A percentile compares a stretch with the other conserved stretches of the same genome.
These are phyloP conservation scores for Phanerochaete carnosa DNA, from an alignment of 768 basidiomycete genomes.

Conservation along the genomic window DNA sequence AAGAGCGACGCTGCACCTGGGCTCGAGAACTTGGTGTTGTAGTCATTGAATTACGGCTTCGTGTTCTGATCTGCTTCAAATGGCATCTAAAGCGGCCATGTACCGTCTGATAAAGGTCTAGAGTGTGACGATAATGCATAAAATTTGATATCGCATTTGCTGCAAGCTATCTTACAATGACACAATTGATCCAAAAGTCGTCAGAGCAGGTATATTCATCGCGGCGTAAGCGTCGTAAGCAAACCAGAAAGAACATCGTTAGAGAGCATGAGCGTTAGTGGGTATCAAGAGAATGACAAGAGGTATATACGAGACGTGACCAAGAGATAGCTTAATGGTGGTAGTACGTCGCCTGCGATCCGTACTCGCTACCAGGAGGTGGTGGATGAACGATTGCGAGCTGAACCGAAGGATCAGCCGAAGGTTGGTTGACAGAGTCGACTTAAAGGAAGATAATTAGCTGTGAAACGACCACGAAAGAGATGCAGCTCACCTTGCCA, in stretches of 20 bases:
- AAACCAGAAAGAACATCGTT: background rate
- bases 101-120: too few species aligned
- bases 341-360: background rate
- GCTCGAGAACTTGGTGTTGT: conserved; percentile 32
- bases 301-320: background rate
- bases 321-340: background rate
- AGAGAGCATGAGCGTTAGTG: background rate
- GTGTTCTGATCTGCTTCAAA: conserved; percentile 51
- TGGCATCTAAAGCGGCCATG: too few species aligned
- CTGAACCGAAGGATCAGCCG: background rate
- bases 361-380: background rate
- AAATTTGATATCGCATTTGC: too few species aligned
- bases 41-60: conserved; percentile 52
- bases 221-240: background rate
- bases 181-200: background rate
- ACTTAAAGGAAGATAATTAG: background rate
- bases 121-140: too few species aligned
- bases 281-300: background rate
- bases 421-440: background rate
- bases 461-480: background rate
- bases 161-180: background rate
- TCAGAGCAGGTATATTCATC: too few species aligned
- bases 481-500: background rate
- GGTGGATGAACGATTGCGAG: background rate
- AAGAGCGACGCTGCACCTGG: conserved; percentile 56